Base-by-base conservation (phyloP, 2,329 filamentous ascomycete genomes). In the Sordariomycetes sp. region DNA sequence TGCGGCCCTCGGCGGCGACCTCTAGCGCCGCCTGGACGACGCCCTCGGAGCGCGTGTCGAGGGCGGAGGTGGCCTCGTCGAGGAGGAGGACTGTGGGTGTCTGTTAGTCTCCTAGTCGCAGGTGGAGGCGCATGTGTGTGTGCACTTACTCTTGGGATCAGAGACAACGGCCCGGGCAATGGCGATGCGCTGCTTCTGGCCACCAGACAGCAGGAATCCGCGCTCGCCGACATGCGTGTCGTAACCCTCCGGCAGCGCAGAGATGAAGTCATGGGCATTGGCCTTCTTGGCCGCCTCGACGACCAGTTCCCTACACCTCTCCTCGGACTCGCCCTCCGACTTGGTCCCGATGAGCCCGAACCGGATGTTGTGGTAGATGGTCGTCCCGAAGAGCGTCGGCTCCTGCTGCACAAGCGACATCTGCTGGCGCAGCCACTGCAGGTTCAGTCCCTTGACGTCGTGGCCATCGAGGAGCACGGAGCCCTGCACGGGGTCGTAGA, bases 151-250 rank as follows among this genome's bases (percentile, higher is more conserved):
- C 73, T 91, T 95, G 0, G 92, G 92, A 64, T 96, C 88, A 20
- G 87, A 92, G 34, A 96, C 89, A 58, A 96, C 82, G 45, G 91
- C 91, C 65, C 90, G 80, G 8, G 92, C 90, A 69, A 97, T 96
- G 13, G 92, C 91, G 66, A 97, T 95, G 64, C 94, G 89, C 71
- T 97, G 94, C 70, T 96, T 96, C 71, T 99, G 94, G 39, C 94
- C 94, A 68, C 94, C 94, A 57, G 89, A 95, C 10, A 99, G 78
- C 56, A 96, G 74, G 67, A 96, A 95, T 10, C 94, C 94, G 61
- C 91, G 86, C 70, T 97, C 90, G 58, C 94, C 94, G n/a, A 97
- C 92, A 62, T 95, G 85, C 0, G 94, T 97, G 62, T 96, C 82
- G 65, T 97, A 97, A 1, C 88, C 87, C 63, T 97, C 87, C 0